These are phyloP conservation scores for Gaertneriomyces sp. DNA, from an alignment of 192 early-diverging fungal species.

Conservation along the genomic window DNA sequence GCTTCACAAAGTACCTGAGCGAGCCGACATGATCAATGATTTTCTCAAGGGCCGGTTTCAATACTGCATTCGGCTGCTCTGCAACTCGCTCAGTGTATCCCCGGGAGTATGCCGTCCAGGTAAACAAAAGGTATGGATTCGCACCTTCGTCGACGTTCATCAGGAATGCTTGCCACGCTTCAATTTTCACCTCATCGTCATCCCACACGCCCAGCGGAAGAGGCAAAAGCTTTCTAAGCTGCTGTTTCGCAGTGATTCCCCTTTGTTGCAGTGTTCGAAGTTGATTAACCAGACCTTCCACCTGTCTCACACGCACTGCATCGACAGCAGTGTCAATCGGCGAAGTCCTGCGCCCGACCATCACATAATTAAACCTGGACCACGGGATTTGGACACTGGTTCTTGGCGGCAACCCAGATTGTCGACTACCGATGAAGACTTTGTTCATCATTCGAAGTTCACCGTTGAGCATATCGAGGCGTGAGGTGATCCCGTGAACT, in stretches of 20 bases:
- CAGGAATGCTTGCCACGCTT: conserved; percentile 3
- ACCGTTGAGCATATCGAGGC: conserved; percentile 1
- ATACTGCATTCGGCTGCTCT: not conserved
- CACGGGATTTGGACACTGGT: too few species aligned
- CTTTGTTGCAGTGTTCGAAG: not conserved
- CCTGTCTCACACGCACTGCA: conserved; percentile 1
- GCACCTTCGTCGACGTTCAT: not conserved
- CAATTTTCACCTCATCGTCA: too few species aligned
- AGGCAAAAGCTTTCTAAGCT: not conserved
- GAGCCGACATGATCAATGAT: not conserved
- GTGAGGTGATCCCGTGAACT: too few species aligned
- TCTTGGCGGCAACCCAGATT: too few species aligned
- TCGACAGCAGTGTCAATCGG: too few species aligned
- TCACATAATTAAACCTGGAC: too few species aligned
- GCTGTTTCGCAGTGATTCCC: not conserved
- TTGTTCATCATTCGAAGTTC: not conserved
- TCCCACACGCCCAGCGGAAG: not conserved
- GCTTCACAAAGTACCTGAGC: not conserved
- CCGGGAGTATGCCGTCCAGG: too few species aligned
- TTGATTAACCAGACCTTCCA: not conserved
- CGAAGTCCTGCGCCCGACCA: too few species aligned
- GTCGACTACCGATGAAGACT: too few species aligned
- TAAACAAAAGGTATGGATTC: too few species aligned
- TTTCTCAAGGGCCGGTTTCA: conserved; percentile 3
- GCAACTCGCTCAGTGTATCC: not conserved